Evolutionary conservation across 331 rosid species (phyloP), one percentile per base, ranked within the genome.

Genomic region (Quercus tomentella): DNA sequence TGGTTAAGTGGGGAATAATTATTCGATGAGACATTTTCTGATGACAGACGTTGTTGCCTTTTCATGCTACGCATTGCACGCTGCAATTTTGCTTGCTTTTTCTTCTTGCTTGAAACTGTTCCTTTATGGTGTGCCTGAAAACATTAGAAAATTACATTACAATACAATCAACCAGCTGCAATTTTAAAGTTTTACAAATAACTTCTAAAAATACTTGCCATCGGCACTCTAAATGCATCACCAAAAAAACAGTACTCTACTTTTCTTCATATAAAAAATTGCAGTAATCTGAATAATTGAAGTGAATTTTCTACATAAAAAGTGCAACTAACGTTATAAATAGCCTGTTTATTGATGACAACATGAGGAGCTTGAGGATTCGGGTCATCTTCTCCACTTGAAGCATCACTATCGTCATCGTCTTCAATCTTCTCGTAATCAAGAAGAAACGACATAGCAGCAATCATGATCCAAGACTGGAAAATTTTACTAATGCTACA

Each of bases 1-100:
- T 92, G 97, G 82, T 89, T 89, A 76, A 94, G 95, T n/a, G 97
- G 98, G 41, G 97, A 91, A 84, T 93, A 93, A 76, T 88, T 85
- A 82, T 60, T 88, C 67, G 81, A 76, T 67, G 51, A 68, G 76
- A 22, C 85, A 77, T 41, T 87, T 66, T 91, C 93, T 55, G 94
- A 87, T 12, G 97, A 85, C 33, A 82, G 1, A 20, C 92, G 96
- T 67, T 95, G 97, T 70, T 92, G 77, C 79, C 81, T 92, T 85
- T 91, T 92, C 85, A 95, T 82, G 79, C 88, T 93, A 74, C 97
- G 91, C 23, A 87, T 79, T 69, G 86, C 94, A 58, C 92, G 97
- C 56, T 95, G 84, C 63, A 92, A 82, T 84, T 95, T 92, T 55
- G 92, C 93, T 82, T 91, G 79, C 89, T 95, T 95, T 85, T 86